A percentile compares a stretch with the other conserved stretches of the same genome.
Conservation (phyloP, 805 yeast genomes). For the Lachancea waltii region DNA sequence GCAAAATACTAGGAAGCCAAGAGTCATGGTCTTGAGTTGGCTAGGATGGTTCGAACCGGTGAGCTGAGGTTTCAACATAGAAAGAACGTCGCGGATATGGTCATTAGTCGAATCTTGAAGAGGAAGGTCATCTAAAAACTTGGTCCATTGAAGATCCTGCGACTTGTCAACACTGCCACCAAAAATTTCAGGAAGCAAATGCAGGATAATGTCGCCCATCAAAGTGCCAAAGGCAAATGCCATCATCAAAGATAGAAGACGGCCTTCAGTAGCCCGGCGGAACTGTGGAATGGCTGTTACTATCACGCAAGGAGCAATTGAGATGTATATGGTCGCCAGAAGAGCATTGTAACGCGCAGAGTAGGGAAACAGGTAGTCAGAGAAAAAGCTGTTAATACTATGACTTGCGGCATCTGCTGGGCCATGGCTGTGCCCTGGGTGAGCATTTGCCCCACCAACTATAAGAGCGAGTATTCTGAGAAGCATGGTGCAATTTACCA, state of each 20-base stretch:
- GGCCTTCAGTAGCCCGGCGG: conserved; percentile 9
- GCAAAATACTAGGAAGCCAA: conserved; percentile 50
- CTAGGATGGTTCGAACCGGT: neutral
- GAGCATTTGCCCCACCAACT: neutral
- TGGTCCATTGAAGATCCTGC: neutral
- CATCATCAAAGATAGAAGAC: conserved; percentile 43
- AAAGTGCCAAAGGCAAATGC: conserved; percentile 74
- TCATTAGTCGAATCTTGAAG: neutral
- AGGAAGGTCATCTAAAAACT: neutral
- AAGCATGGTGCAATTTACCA: neutral
- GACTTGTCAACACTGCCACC: neutral
- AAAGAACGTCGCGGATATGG: neutral
- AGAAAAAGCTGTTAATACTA: conserved; percentile 12
- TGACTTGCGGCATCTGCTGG: neutral
- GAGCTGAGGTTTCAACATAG: neutral
- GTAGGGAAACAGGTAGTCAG: conserved; percentile 16
- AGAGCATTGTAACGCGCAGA: conserved; percentile 54
- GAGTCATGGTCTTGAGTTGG: conserved; percentile 21
- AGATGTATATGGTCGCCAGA: conserved; percentile 56
- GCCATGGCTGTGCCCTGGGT: conserved; percentile 6
- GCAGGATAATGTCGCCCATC: conserved; percentile 68
- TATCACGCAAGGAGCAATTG: conserved; percentile 57
- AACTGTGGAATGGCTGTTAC: conserved; percentile 50
- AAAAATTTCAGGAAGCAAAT: conserved; percentile 60
- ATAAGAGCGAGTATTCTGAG: neutral